Evolutionary conservation across 2,329 filamentous ascomycete species (phyloP).

Genomic region (Drechslerella stenobrocha): DNA sequence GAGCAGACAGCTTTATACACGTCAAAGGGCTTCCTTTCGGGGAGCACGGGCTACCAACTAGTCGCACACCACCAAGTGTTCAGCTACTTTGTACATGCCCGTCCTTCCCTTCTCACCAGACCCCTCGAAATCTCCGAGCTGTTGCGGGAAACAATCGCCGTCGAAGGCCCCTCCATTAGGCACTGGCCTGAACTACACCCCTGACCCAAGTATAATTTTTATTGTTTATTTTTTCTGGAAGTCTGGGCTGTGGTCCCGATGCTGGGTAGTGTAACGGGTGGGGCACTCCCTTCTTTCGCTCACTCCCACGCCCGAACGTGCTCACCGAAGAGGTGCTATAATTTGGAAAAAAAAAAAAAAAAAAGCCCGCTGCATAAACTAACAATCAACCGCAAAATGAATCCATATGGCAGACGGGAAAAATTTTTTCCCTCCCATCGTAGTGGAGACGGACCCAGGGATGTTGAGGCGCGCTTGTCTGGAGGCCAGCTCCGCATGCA

Average conservation of each 20-base stretch:
- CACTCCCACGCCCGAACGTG: neutral
- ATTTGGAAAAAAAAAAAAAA: neutral
- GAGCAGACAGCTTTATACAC: conserved; percentile 7
- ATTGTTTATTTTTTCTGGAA: conserved; percentile 5
- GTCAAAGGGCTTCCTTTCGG: neutral
- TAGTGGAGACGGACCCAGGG: neutral
- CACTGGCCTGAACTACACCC: neutral
- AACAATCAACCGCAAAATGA: neutral
- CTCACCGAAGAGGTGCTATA: neutral
- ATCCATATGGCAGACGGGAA: neutral
- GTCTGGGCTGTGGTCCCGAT: neutral
- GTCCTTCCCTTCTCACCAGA: conserved; percentile 12
- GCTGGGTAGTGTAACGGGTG: neutral
- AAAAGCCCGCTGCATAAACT: neutral
- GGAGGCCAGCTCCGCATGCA: neutral
- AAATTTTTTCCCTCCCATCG: neutral
- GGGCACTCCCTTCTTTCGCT: neutral
- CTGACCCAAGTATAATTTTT: neutral
- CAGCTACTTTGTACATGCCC: neutral
- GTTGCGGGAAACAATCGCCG: conserved; percentile 29
- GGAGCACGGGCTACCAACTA: neutral
- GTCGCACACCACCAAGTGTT: neutral
- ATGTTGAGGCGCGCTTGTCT: conserved; percentile 5
- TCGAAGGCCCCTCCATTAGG: conserved; percentile 16
- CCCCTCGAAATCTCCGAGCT: conserved; percentile 45